Conservation (phyloP, 2,329 filamentous ascomycete species). For the Tolypocladium amazonense region DNA sequence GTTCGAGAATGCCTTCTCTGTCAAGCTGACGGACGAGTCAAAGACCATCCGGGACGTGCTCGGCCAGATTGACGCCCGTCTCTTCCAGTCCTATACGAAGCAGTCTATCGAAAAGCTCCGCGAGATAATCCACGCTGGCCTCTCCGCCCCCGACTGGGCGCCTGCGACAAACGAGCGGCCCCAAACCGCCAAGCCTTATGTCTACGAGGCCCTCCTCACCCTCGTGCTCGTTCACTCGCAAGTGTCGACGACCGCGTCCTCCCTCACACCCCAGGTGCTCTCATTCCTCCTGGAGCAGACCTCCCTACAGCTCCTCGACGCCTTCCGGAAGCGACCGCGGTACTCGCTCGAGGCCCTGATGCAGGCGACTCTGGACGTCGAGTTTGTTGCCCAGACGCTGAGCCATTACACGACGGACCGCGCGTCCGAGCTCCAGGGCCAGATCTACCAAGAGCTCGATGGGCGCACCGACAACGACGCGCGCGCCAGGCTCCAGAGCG, state of each 20-base stretch:
- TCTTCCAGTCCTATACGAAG: constrained; percentile 87
- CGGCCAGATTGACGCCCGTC: constrained; percentile 75
- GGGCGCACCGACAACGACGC: constrained; percentile 81
- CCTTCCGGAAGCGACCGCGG: constrained; percentile 56
- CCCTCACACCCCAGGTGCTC: constrained; percentile 70
- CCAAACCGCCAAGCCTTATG: constrained; percentile 70
- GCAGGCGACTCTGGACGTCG: constrained; percentile 94
- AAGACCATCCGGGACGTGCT: constrained; percentile 88
- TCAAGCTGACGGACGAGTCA: constrained; percentile 87
- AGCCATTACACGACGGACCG: constrained; percentile 79
- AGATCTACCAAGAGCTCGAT: constrained; percentile 89
- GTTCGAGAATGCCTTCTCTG: constrained; percentile 88
- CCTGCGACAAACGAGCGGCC: constrained; percentile 49
- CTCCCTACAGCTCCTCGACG: constrained; percentile 67
- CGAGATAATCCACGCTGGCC: constrained; percentile 60
- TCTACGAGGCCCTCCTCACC: constrained; percentile 75
- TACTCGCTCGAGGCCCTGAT: constrained; percentile 79
- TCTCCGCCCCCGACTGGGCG: constrained; percentile 62
- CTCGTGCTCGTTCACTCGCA: constrained; percentile 90
- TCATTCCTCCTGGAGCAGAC: constrained; percentile 79
- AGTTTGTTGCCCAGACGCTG: constrained; percentile 91
- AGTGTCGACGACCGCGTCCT: constrained; percentile 66
- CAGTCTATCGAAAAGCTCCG: constrained; percentile 61
- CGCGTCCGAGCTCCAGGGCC: constrained; percentile 70
- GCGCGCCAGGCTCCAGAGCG: constrained; percentile 66